Base-by-base conservation (phyloP, 2,329 filamentous ascomycete genomes). In the Xylaria sp. region DNA sequence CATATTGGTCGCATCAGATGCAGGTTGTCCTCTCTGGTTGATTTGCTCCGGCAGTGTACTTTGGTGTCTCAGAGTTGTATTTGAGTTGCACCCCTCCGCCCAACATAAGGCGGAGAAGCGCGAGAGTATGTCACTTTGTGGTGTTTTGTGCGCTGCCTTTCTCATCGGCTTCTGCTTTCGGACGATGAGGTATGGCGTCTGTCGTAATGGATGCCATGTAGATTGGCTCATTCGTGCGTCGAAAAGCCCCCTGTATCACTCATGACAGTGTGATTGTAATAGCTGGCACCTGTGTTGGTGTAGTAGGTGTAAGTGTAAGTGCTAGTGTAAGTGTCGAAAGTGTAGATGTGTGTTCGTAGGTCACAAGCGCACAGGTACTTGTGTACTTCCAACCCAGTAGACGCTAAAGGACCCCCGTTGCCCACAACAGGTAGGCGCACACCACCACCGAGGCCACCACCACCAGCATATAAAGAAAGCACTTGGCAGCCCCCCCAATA, bases 31-130 rank as follows among this genome's bases (percentile, higher is more conserved):
- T 15, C 55, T 63, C 25, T 46, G 15, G 46, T 68, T 56, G 61
- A 59, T 23, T 41, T 44, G 61, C 25, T 25, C 44, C 51, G 41
- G n/a, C 56, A 13, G 28, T 46, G 39, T 57, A 15, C n/a, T 46
- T 23, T 31, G 8, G 7, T 54, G 67, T 65, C 67, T 69, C 67
- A 62, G 46, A 15, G 37, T 39, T 51, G 34, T n/a, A 52, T n/a
- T 34, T 34, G 39, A 54, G 13, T 20, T 34, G 44, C 25, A 52
- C 58, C 44, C 51, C 51, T 39, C 41, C 23, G 20, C 41, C 51
- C 34, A 64, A 41, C 62, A n/a, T 31, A 56, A 57, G 62, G 57
- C 55, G 39, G 51, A 65, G 34, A 37, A 4, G 18, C 3, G 41
- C 41, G 41, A n/a, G 41, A 62, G 44, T 31, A 31, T 15, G 58